phyloP scores from a whole-genome alignment of 2,329 filamentous ascomycete genomes.

The Lachnellula arida region DNA sequence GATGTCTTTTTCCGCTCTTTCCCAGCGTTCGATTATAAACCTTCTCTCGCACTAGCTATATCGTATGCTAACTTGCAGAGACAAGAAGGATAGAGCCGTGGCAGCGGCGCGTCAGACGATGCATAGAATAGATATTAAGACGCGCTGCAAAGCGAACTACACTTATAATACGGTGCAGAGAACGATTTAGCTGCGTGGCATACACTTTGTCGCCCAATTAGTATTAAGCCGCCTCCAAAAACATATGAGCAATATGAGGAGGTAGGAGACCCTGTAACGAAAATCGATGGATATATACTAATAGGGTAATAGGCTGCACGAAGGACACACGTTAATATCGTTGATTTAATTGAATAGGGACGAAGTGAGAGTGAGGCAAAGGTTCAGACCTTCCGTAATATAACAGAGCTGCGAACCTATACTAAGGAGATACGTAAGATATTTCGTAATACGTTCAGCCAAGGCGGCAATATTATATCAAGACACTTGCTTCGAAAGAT shows the following conservation, averaged over 20 bases:
- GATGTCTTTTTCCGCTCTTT: conserved; percentile 25
- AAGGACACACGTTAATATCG: conserved; percentile 22
- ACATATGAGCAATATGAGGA: conserved; percentile 19
- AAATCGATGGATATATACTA: conserved; percentile 16
- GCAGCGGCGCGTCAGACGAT: conserved; percentile 13
- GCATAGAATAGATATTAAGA: conserved; percentile 22
- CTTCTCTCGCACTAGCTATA: conserved; percentile 26
- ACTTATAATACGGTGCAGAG: conserved; percentile 22
- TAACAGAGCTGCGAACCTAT: conserved; percentile 18
- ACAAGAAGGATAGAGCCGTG: conserved; percentile 20
- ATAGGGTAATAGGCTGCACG: conserved; percentile 16
- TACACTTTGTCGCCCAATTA: conserved; percentile 20
- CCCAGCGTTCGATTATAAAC: conserved; percentile 25
- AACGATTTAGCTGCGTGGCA: conserved; percentile 23
- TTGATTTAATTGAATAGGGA: conserved; percentile 25
- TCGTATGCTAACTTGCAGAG: conserved; percentile 26
- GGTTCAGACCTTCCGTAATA: conserved; percentile 18
- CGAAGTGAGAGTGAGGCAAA: conserved; percentile 19
- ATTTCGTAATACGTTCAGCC: conserved; percentile 17
- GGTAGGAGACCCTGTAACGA: conserved; percentile 15
- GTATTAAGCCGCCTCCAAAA: conserved; percentile 20
- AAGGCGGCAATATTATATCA: conserved; percentile 21
- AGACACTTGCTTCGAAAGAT: conserved; percentile 24
- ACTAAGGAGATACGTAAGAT: conserved; percentile 21
- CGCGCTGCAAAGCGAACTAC: conserved; percentile 20